These are phyloP conservation scores for Monascus purpureus DNA, from an alignment of 495 filamentous ascomycete genomes.

Conservation along the genomic window DNA sequence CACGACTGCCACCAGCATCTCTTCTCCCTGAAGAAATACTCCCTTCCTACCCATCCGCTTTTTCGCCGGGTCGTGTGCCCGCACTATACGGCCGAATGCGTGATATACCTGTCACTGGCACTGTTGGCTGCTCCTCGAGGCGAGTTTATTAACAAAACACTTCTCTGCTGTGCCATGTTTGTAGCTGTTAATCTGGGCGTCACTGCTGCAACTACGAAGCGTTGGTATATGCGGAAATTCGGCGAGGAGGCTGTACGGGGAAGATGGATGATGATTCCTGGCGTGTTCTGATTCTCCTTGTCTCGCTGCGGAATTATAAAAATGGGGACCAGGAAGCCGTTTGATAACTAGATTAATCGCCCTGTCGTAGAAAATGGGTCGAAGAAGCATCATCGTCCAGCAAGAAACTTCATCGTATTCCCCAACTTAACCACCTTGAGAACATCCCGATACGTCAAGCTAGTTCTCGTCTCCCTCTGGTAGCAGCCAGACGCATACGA, in stretches of 20 bases:
- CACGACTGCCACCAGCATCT: constrained; percentile 73
- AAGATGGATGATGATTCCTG: constrained; percentile 76
- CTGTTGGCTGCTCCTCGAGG: constrained; percentile 55
- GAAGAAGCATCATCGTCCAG: constrained; percentile 26
- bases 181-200: constrained; percentile 68
- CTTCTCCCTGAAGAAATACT: constrained; percentile 68
- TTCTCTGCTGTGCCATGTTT: constrained; percentile 55
- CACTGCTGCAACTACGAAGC: constrained; percentile 61
- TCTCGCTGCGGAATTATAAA: no score
- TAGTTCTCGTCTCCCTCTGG: constrained; percentile 54
- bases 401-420: constrained; percentile 47
- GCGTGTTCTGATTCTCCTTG: constrained; percentile 56
- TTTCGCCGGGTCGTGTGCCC: constrained; percentile 65
- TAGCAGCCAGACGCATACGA: constrained; percentile 43
- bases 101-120: constrained; percentile 69
- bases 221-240: constrained; percentile 75
- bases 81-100: constrained; percentile 83
- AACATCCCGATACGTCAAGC: constrained; percentile 90
- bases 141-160: constrained; percentile 53
- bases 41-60: constrained; percentile 55
- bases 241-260: constrained; percentile 48
- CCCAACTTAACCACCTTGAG: constrained; percentile 70
- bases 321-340: background rate
- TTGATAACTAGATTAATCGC: background rate
- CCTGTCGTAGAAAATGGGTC: no score